phyloP scores from a whole-genome alignment of 164 flowering plant genomes.

The Houttuynia cordata region DNA sequence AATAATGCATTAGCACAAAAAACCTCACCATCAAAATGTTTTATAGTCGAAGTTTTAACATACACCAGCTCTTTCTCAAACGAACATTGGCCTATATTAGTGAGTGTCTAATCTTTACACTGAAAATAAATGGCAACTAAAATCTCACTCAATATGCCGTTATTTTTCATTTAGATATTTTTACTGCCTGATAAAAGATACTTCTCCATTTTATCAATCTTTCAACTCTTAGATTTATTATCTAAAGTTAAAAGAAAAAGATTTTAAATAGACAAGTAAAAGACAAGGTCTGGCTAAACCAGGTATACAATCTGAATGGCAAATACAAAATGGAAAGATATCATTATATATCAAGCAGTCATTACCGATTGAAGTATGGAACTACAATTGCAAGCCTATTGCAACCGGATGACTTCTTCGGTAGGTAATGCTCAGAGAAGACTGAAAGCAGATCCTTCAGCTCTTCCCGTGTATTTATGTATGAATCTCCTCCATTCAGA shows the following conservation, averaged over 20 bases:
- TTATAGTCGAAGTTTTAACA: no score
- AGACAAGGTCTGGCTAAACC: not conserved
- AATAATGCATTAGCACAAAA: no score
- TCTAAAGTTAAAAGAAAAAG: not conserved
- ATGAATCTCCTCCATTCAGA: slow-evolving; percentile 32
- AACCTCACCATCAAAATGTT: no score
- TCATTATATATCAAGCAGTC: not conserved
- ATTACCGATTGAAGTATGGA: slow-evolving; percentile 58
- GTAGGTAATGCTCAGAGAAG: slow-evolving; percentile 40
- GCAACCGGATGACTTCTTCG: slow-evolving; percentile 25
- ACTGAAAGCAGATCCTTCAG: slow-evolving; percentile 50
- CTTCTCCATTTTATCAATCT: no score
- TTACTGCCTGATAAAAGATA: not conserved
- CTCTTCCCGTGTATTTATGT: slow-evolving; percentile 31
- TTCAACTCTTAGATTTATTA: no score
- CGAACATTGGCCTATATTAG: not conserved
- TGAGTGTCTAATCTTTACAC: not conserved
- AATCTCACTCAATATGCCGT: not conserved
- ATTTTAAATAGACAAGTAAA: not conserved
- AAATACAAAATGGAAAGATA: not conserved
- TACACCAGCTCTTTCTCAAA: not conserved
- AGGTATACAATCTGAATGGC: not conserved
- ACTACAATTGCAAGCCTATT: slow-evolving; percentile 38
- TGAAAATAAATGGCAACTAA: not conserved
- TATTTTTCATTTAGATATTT: not conserved